Evolutionary conservation across 192 early-diverging fungal species (phyloP).

Genomic region (Backusella luteola): DNA sequence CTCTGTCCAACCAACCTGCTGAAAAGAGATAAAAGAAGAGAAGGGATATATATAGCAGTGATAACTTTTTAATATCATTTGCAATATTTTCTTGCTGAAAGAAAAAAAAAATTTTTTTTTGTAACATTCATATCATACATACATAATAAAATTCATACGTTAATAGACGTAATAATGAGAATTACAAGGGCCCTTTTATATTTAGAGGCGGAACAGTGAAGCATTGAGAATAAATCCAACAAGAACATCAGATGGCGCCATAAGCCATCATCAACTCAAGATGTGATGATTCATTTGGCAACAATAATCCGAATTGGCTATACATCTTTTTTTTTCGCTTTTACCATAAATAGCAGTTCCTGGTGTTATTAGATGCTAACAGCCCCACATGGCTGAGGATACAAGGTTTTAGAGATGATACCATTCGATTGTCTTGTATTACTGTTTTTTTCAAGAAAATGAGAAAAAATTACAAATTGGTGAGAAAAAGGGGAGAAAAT

Average conservation of each 20-base stretch:
- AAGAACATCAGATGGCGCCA: background rate
- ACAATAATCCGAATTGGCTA: background rate
- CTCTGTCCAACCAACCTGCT: background rate
- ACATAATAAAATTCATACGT: background rate
- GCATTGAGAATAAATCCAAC: too few relatives aligned
- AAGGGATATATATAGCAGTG: background rate
- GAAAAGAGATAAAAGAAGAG: background rate
- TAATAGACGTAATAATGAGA: background rate
- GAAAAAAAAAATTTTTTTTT: background rate
- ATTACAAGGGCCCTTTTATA: background rate
- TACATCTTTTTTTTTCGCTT: background rate
- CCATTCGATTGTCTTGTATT: background rate
- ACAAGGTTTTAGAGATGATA: background rate
- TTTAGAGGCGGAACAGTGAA: background rate
- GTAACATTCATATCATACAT: background rate
- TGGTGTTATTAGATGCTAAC: background rate
- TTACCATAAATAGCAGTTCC: background rate
- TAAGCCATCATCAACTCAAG: background rate
- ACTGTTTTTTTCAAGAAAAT: too few relatives aligned
- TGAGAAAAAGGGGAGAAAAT: too few relatives aligned
- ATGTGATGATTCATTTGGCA: background rate
- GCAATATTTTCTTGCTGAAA: background rate
- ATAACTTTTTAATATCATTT: background rate
- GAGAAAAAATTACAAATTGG: too few relatives aligned
- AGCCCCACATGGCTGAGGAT: background rate